Evolutionary conservation across 208 protist genomes (phyloP).

Genomic region (Trypanosoma melophagium): DNA sequence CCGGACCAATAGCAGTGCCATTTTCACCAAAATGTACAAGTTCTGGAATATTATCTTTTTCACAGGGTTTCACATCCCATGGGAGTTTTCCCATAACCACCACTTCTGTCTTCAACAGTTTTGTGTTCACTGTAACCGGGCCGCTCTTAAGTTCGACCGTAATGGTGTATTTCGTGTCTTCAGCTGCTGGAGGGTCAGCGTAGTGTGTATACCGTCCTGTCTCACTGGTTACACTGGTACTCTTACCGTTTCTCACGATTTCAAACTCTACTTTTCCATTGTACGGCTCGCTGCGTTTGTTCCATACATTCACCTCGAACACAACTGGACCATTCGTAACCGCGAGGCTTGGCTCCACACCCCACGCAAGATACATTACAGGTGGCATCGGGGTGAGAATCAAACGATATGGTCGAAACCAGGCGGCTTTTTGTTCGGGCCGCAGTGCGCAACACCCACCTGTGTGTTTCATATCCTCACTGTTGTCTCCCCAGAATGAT

Average conservation of each 20-base stretch:
- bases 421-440: constrained; percentile 1
- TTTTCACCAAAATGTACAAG: constrained; percentile 12
- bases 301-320: constrained; percentile 20
- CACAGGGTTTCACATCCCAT: constrained; percentile 3
- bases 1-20: constrained; percentile 6
- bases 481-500: constrained; percentile 16
- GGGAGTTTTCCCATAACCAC: constrained; percentile 8
- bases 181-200: not conserved
- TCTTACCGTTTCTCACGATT: constrained; percentile 12
- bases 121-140: constrained; percentile 5
- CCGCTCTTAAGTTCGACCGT: constrained; percentile 10
- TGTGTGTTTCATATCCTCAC: not conserved
- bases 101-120: not conserved
- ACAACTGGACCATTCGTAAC: constrained; percentile 10
- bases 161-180: constrained; percentile 2
- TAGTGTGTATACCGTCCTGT: constrained; percentile 14
- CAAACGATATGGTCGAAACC: constrained; percentile 11
- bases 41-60: not conserved
- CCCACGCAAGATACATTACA: constrained; percentile 12
- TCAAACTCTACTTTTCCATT: constrained; percentile 2
- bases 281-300: constrained; percentile 13
- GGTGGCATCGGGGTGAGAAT: not conserved
- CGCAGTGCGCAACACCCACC: constrained; percentile 4
- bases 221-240: not conserved
- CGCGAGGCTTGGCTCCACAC: constrained; percentile 1